Base-by-base conservation (phyloP, 352 stramenopile genomes). In the Hyaloperonospora brassicae region DNA sequence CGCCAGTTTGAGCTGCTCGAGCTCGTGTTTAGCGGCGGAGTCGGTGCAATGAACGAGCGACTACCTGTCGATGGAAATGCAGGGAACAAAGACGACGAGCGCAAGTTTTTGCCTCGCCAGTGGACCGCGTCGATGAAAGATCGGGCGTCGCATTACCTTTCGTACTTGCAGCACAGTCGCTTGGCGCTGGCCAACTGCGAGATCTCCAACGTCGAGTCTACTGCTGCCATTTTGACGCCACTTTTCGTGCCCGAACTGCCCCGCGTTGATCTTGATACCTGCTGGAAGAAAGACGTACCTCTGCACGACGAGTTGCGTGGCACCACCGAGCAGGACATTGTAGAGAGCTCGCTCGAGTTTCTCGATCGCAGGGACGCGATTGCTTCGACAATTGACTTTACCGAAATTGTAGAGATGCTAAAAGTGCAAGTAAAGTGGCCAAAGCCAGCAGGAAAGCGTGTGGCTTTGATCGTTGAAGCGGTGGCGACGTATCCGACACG, bases 381-480 rank as follows among this genome's bases (percentile, higher is more conserved):
- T 17, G 40, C 59, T 2, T 47, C 48, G 22, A 21, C 47, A 10
- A 47, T 86, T 10, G 62, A 71, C 27, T 60, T 56, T 1, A 68
- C 66, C 23, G 66, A 79, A 42, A 67, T 87, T 44, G 65, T 87
- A 31, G 79, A 89, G 52, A 69, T 87, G 70, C 70, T 89, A 23
- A 89, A 89, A 61, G 62, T 67, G 44, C 80, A 86, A 47, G 74
- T 89, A 27, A 89, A 89, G 50, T 87, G 76, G 76, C 70, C 79
- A 11, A 87, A 87, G 44, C 72, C 76, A 1, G 72, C 68, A 35
- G 76, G 76, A 49, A 89, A 89, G 61, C 73, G 76, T 9, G 70
- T 84, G 39, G 74, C 73, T 25, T 55, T 80, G 38, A 80, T 87
- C 17, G 62, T 87, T 21, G 79, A 89, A 47, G 79, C 79, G 0